Conservation (phyloP, 164 flowering plant species). For the Chimonanthus praecox region DNA sequence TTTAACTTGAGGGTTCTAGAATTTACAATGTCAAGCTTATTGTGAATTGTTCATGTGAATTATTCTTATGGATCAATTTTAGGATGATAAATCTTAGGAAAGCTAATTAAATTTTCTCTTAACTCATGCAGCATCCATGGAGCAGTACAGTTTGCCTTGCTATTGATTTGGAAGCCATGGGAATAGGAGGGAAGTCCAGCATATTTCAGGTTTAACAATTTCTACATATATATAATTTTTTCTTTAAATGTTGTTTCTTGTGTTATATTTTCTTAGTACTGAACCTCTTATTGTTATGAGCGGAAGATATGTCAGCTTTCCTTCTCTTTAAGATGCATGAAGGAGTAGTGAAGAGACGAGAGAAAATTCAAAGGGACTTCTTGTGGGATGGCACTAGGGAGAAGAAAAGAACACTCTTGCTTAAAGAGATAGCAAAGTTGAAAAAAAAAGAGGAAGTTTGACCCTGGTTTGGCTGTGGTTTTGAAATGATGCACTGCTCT, state of each 20-base stretch:
- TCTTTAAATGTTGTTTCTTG: neutral
- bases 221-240: neutral
- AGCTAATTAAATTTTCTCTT: slow-evolving; percentile 4
- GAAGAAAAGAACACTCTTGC: no score
- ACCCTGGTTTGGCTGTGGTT: no score
- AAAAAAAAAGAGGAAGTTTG: no score
- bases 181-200: slow-evolving; percentile 84
- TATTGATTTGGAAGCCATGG: slow-evolving; percentile 97
- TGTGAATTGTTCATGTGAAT: neutral
- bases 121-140: slow-evolving; percentile 83
- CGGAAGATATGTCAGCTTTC: no score
- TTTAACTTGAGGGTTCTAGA: neutral
- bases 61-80: neutral
- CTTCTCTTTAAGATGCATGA: no score
- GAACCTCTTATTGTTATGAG: neutral
- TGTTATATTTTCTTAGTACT: neutral
- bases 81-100: neutral
- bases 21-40: neutral
- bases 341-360: no score
- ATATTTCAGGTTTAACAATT: slow-evolving; percentile 71
- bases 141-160: slow-evolving; percentile 67
- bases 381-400: no score
- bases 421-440: no score
- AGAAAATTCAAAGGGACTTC: no score
- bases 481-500: no score